Evolutionary conservation across 768 basidiomycete genomes (phyloP).

Genomic region (Lactifluus volemus): DNA sequence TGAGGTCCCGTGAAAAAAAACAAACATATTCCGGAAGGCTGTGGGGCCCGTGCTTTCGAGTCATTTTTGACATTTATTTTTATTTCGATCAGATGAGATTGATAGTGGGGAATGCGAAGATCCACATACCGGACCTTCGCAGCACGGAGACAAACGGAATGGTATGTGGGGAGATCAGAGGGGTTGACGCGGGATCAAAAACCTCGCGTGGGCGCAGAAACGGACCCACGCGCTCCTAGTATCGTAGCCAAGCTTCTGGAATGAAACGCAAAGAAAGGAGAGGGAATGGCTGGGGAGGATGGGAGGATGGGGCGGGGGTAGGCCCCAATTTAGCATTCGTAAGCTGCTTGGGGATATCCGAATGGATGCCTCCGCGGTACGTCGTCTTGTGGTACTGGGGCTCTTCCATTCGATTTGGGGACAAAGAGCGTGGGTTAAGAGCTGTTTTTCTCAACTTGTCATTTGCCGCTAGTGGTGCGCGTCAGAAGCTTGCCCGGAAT

Average conservation of each 20-base stretch:
- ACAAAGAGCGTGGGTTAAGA: constrained; percentile 19
- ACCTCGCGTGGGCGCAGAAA: not conserved
- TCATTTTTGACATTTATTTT: not conserved
- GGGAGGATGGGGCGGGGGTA: no score
- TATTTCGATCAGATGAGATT: not conserved
- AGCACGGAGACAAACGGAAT: not conserved
- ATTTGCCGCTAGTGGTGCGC: constrained; percentile 9
- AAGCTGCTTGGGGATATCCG: not conserved
- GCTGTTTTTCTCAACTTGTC: constrained; percentile 5
- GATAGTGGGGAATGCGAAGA: not conserved
- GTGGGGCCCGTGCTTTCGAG: not conserved
- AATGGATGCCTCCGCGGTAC: not conserved
- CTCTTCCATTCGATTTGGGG: constrained; percentile 18
- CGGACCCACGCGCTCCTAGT: not conserved
- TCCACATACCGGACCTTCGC: not conserved
- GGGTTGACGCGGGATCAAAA: not conserved
- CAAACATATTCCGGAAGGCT: not conserved
- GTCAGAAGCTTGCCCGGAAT: constrained; percentile 7
- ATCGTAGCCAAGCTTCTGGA: constrained; percentile 14
- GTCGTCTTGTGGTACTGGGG: not conserved
- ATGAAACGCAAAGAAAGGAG: constrained; percentile 1
- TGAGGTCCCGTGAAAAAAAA: not conserved
- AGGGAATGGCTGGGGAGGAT: not conserved
- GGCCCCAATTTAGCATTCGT: not conserved
- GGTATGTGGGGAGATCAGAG: not conserved